Evolutionary conservation across 2,329 filamentous ascomycete genomes (phyloP).

Genomic region (Clonostachys solani): DNA sequence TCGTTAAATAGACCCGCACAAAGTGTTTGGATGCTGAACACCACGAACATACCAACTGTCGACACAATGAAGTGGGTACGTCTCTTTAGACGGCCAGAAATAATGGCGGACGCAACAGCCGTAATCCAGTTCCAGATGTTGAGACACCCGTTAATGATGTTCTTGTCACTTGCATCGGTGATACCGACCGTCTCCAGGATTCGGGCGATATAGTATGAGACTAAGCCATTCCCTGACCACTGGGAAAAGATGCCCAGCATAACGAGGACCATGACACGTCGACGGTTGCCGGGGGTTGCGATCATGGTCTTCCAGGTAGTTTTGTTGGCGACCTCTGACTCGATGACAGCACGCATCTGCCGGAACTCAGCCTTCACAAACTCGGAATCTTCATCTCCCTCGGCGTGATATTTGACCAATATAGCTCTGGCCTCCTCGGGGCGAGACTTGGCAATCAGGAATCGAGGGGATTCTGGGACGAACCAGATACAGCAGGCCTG

Average conservation of each 20-base stretch:
- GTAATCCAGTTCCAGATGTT: neutral
- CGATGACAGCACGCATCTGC: slow-evolving; percentile 29
- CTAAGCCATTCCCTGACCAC: slow-evolving; percentile 19
- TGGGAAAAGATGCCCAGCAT: slow-evolving; percentile 41
- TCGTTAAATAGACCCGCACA: neutral
- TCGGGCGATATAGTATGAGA: slow-evolving; percentile 6
- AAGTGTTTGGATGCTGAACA: neutral
- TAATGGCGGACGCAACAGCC: neutral
- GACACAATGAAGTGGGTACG: neutral
- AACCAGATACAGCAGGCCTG: slow-evolving; percentile 44
- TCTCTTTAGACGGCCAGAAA: neutral
- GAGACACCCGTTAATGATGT: neutral
- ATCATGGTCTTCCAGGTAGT: slow-evolving; percentile 4
- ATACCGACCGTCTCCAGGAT: neutral
- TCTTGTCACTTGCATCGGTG: neutral
- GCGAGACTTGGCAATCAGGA: slow-evolving; percentile 35
- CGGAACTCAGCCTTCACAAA: slow-evolving; percentile 48
- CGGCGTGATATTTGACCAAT: slow-evolving; percentile 47
- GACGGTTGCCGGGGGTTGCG: slow-evolving; percentile 13
- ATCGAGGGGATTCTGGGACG: slow-evolving; percentile 58
- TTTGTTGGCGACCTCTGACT: slow-evolving; percentile 23
- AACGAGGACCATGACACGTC: slow-evolving; percentile 35
- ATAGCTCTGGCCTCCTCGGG: slow-evolving; percentile 44
- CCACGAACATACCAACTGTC: neutral
- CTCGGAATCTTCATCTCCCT: slow-evolving; percentile 45